Conservation (phyloP, 1,284 basidiomycete species). For the Rugiboletus extremiorientalis region DNA sequence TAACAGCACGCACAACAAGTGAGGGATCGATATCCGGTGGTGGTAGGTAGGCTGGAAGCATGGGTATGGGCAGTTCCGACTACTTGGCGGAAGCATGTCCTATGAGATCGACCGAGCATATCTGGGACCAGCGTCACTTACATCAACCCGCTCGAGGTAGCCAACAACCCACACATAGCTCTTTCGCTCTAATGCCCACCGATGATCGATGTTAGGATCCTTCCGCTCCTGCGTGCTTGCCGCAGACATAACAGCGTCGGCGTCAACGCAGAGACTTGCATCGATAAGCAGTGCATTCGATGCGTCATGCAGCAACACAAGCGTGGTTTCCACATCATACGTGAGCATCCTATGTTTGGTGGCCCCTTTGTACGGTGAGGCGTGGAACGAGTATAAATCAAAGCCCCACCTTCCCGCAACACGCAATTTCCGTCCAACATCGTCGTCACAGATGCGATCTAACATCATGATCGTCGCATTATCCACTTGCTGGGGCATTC, state of each 20-base stretch:
- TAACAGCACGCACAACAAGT: conserved; percentile 50
- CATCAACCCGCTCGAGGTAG: conserved; percentile 48
- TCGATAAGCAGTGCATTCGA: conserved; percentile 52
- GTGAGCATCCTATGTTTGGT: conserved; percentile 45
- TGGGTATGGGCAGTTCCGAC: conserved; percentile 40
- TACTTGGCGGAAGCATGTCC: conserved; percentile 21
- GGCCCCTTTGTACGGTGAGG: conserved; percentile 12
- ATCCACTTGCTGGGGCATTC: conserved; percentile 40
- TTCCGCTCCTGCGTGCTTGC: conserved; percentile 5
- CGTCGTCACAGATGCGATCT: conserved; percentile 31
- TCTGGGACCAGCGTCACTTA: conserved; percentile 29
- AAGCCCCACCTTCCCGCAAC: conserved; percentile 46
- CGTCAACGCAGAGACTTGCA: conserved; percentile 48
- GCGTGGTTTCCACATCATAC: conserved; percentile 47
- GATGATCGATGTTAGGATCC: conserved; percentile 21
- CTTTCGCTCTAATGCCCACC: conserved; percentile 54
- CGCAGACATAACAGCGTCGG: conserved; percentile 21
- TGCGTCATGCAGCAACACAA: conserved; percentile 48
- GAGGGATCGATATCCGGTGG: conserved; percentile 38
- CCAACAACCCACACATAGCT: conserved; percentile 53
- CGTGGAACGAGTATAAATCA: conserved; percentile 21
- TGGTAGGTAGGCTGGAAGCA: conserved; percentile 38
- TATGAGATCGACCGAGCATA: conserved; percentile 9
- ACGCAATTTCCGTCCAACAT: conserved; percentile 45
- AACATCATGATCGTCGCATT: conserved; percentile 39